Conservation (phyloP, 164 flowering plant species). For the Annona cherimola region DNA sequence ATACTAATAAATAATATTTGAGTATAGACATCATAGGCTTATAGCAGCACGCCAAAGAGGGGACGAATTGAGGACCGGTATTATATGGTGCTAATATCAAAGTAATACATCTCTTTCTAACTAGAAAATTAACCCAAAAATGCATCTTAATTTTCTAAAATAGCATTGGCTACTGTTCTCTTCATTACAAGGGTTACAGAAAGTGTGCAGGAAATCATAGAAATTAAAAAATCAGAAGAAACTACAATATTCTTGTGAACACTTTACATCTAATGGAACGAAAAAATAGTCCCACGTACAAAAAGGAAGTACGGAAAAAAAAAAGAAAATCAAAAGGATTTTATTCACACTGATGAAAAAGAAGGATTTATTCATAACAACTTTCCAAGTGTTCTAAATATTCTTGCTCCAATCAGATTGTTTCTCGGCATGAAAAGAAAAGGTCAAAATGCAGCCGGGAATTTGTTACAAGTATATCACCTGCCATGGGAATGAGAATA, state of each 20-base stretch:
- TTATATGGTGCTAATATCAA: too few species aligned
- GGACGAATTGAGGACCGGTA: too few species aligned
- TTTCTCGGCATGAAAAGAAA: background rate
- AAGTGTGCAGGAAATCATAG: background rate
- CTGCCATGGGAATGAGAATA: conserved; percentile 51
- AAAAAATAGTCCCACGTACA: background rate
- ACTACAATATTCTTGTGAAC: background rate
- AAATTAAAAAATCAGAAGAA: background rate
- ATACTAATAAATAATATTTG: too few species aligned
- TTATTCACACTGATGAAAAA: background rate
- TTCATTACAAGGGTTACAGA: too few species aligned
- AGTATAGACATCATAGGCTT: too few species aligned
- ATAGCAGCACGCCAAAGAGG: too few species aligned
- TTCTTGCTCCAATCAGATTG: background rate
- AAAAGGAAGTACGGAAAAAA: background rate
- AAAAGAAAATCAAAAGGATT: background rate
- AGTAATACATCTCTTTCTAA: too few species aligned
- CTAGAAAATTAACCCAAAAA: too few species aligned
- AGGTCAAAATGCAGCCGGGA: background rate
- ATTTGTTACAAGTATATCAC: conserved; percentile 33
- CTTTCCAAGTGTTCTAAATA: background rate
- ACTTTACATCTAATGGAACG: background rate
- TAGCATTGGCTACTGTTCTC: too few species aligned
- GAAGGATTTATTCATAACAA: background rate
- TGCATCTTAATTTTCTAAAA: too few species aligned